Conservation (phyloP, 441 rosid genomes). For the Heliophila coronopifolia region DNA sequence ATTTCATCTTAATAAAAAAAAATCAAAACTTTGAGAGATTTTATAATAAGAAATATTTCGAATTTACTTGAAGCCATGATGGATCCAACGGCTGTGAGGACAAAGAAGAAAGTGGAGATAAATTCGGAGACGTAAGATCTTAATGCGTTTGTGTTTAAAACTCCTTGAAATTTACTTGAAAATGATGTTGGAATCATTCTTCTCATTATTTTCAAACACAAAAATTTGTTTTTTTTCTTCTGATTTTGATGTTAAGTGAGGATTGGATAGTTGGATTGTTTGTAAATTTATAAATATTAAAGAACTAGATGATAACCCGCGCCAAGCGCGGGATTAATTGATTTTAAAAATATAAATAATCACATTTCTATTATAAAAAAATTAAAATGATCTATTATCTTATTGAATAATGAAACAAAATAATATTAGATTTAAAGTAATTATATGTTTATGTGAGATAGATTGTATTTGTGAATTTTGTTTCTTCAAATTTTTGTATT, state of each 20-base stretch:
- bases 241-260: constrained; percentile 1
- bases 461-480: no score
- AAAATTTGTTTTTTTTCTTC: neutral
- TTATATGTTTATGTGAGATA: no score
- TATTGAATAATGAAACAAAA: no score
- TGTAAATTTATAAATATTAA: constrained; percentile 20
- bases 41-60: neutral
- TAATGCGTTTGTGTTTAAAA: constrained; percentile 45
- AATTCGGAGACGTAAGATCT: constrained; percentile 83
- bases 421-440: no score
- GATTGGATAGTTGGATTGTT: neutral
- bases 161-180: constrained; percentile 44
- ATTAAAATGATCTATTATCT: no score
- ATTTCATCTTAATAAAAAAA: neutral
- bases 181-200: constrained; percentile 51
- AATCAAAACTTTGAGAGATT: neutral
- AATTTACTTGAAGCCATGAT: constrained; percentile 66
- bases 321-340: no score
- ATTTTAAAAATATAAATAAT: no score
- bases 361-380: no score
- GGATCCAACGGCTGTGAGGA: constrained; percentile 78
- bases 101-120: constrained; percentile 84
- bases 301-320: no score
- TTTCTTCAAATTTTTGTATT: no score
- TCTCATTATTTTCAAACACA: constrained; percentile 7